These are phyloP conservation scores for Tilletia indica DNA, from an alignment of 1,284 basidiomycete genomes.

Conservation along the genomic window DNA sequence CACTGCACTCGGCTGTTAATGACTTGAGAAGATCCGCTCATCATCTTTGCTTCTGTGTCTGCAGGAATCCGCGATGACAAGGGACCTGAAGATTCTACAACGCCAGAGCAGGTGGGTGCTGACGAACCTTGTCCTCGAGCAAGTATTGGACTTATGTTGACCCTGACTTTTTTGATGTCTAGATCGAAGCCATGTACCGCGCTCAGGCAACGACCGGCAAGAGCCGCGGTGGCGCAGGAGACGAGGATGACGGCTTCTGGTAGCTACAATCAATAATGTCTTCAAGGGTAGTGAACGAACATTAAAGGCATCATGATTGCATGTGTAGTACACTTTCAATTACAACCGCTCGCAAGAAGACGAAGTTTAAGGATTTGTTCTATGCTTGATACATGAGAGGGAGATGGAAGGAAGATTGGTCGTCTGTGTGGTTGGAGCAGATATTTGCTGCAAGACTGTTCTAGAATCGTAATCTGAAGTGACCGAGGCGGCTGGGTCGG, in stretches of 20 bases:
- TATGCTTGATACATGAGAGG: slow-evolving; percentile 21
- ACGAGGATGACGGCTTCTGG: slow-evolving; percentile 85
- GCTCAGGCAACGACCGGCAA: slow-evolving; percentile 71
- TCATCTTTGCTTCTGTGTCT: background rate
- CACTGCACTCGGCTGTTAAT: background rate
- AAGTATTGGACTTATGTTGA: background rate
- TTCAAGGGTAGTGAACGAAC: no score
- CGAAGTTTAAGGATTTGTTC: background rate
- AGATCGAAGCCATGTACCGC: slow-evolving; percentile 95
- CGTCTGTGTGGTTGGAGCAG: background rate
- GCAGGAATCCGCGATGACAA: slow-evolving; percentile 81
- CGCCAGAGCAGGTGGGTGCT: slow-evolving; percentile 74
- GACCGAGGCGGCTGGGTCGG: background rate
- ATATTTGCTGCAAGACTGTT: background rate
- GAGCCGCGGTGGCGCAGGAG: slow-evolving; percentile 65
- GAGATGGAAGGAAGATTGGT: background rate
- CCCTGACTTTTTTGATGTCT: slow-evolving; percentile 23
- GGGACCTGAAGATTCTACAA: slow-evolving; percentile 81
- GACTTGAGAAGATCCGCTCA: background rate
- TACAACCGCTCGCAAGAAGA: no score
- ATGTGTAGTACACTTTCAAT: background rate
- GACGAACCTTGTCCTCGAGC: background rate
- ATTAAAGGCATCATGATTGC: background rate
- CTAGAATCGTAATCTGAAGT: background rate
- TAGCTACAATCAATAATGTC: slow-evolving; percentile 49